Base-by-base conservation (phyloP, 1,139 yeast genomes). In the Yarrowia galli region DNA sequence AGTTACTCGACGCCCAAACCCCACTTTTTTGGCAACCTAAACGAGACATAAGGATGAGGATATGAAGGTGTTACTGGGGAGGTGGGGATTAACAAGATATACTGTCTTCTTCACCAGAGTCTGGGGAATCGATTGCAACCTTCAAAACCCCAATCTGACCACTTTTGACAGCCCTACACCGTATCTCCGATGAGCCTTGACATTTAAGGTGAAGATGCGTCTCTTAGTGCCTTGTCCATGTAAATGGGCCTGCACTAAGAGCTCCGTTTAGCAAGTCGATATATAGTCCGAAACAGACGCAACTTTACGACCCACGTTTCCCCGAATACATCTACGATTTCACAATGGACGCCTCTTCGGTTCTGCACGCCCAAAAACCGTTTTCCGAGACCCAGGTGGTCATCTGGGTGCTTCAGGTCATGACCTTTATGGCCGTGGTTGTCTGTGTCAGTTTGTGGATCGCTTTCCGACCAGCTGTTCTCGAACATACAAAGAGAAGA, bases 211-310 rank as follows among this genome's bases (percentile, higher is more conserved):
- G 38, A 49, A 20, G 10, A 32, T 35, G 18, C 28, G 42, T 49
- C 40, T 49, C 40, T 49, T 49, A 49, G 40, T 49, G 56, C 40
- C 40, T 49, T 49, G 56, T 49, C 40, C 58, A 51, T 51, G 42
- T 51, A 35, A 28, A 16, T 48, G 28, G 58, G 58, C 58, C n/a
- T 51, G 42, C 58, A 35, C 56, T 49, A 32, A 32, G 36, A 22
- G n/a, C 16, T 35, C 38, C 28, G 7, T 28, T 32, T 28, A 49
- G 54, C 38, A n/a, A 49, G 54, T 16, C 32, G 45, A 36, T 53
- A 53, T 53, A 53, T 36, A 53, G 42, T 51, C 15, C 36, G 36
- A n/a, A 46, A 25, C 58, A 16, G 28, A 18, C 42, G 42, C 25
- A 15, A 3, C 42, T 16, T 18, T 18, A 23, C 53, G 7, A 22